Evolutionary conservation across 202 grass and related monocot genomes (phyloP).

Genomic region (Setaria italica): DNA sequence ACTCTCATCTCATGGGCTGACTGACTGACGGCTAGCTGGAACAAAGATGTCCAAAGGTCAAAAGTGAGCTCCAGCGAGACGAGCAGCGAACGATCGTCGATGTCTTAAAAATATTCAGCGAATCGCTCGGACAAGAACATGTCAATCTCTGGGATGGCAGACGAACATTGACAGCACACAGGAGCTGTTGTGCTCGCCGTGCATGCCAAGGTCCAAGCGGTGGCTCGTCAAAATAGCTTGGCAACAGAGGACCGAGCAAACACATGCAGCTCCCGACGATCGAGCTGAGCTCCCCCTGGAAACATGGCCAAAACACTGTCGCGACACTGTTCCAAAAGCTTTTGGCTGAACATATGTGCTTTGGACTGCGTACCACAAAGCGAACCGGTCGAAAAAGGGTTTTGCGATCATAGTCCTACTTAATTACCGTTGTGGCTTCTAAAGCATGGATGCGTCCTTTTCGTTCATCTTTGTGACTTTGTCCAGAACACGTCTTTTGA

Average conservation of each 20-base stretch:
- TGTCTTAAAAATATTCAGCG: slow-evolving; percentile 2
- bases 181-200: too few relatives aligned
- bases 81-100: slow-evolving; percentile 4
- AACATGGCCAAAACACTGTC: background rate
- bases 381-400: background rate
- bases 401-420: background rate
- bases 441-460: background rate
- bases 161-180: background rate
- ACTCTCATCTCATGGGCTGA: background rate
- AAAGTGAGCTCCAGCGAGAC: background rate
- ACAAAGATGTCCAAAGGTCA: background rate
- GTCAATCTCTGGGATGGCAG: background rate
- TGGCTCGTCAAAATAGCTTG: background rate
- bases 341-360: background rate
- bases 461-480: background rate
- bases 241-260: background rate
- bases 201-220: too few relatives aligned
- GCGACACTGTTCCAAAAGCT: background rate
- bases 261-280: background rate
- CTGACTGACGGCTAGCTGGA: background rate
- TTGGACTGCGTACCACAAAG: background rate
- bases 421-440: background rate
- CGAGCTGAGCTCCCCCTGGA: background rate
- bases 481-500: background rate
- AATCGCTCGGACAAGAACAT: slow-evolving; percentile 5